Percentiles rank a stretch among this genome's conserved stretches.
phyloP scores from a whole-genome alignment of 2,329 filamentous ascomycete species.

The Trichoderma polysporum region DNA sequence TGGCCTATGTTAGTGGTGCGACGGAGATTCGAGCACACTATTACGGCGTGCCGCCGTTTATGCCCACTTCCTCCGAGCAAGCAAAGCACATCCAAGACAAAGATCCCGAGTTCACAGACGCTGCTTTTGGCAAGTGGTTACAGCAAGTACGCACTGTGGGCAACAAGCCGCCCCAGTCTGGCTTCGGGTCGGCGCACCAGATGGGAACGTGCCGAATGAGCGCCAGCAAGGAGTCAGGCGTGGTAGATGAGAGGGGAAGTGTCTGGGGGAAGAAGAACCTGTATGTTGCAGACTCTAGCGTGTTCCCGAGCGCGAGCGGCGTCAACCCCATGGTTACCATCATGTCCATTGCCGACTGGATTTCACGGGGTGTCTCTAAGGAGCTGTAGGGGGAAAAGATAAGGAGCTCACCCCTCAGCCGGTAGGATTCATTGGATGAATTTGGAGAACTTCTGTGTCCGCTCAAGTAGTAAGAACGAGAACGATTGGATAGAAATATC shows the following conservation, averaged over 20 bases:
- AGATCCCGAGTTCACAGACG: constrained; percentile 54
- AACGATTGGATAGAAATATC: constrained; percentile 1
- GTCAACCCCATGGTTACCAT: constrained; percentile 80
- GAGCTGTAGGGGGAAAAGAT: constrained; percentile 34
- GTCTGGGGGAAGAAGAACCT: constrained; percentile 67
- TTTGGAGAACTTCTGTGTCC: neutral
- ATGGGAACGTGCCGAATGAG: constrained; percentile 79
- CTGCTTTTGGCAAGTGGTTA: constrained; percentile 63
- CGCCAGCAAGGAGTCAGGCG: constrained; percentile 48
- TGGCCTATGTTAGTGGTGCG: constrained; percentile 76
- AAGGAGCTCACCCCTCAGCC: neutral
- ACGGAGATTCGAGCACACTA: constrained; percentile 71
- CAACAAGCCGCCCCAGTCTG: constrained; percentile 49
- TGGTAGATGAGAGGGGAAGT: constrained; percentile 57
- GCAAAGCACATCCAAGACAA: constrained; percentile 25
- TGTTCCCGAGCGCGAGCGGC: constrained; percentile 73
- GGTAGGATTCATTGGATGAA: neutral
- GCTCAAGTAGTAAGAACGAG: neutral
- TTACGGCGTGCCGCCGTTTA: constrained; percentile 63
- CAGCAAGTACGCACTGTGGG: constrained; percentile 47
- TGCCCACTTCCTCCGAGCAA: constrained; percentile 33
- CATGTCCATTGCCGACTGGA: constrained; percentile 69
- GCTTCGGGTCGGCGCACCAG: constrained; percentile 73
- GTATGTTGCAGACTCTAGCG: constrained; percentile 72
- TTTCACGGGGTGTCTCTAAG: constrained; percentile 56